These are phyloP conservation scores for Fusarium falciforme DNA, from an alignment of 2,329 filamentous ascomycete species.

Conservation along the genomic window DNA sequence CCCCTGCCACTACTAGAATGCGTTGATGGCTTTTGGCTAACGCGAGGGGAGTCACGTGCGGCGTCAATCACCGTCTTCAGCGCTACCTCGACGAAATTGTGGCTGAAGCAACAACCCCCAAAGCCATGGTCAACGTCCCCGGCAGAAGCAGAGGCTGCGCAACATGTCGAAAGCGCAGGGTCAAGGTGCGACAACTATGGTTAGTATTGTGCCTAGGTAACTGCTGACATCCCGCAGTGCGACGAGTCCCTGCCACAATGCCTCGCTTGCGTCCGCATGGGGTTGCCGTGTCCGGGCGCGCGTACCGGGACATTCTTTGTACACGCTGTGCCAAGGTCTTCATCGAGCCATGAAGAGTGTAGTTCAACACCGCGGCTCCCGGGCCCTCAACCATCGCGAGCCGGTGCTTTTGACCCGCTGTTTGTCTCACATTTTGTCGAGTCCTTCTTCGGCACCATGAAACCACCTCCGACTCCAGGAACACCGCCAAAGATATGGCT, in stretches of 20 bases:
- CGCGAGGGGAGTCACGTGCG: not conserved
- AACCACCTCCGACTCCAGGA: slow-evolving; percentile 1
- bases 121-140: slow-evolving; percentile 18
- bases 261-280: slow-evolving; percentile 10
- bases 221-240: not conserved
- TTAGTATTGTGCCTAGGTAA: not conserved
- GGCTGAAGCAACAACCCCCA: not conserved
- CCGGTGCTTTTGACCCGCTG: slow-evolving; percentile 15
- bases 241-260: slow-evolving; percentile 12
- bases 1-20: accelerated
- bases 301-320: slow-evolving; percentile 15
- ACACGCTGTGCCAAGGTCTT: not conserved
- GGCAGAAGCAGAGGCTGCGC: slow-evolving; percentile 20
- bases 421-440: slow-evolving; percentile 21
- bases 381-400: not conserved
- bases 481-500: slow-evolving; percentile 10
- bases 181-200: slow-evolving; percentile 1
- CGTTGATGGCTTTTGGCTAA: not conserved
- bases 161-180: slow-evolving; percentile 19
- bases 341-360: not conserved
- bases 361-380: not conserved
- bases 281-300: slow-evolving; percentile 11
- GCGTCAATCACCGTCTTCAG: not conserved
- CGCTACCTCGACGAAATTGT: not conserved
- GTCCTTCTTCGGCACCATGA: slow-evolving; percentile 19